phyloP scores from a whole-genome alignment of 2,329 filamentous ascomycete genomes.

The Arthrinium phaeospermum region DNA sequence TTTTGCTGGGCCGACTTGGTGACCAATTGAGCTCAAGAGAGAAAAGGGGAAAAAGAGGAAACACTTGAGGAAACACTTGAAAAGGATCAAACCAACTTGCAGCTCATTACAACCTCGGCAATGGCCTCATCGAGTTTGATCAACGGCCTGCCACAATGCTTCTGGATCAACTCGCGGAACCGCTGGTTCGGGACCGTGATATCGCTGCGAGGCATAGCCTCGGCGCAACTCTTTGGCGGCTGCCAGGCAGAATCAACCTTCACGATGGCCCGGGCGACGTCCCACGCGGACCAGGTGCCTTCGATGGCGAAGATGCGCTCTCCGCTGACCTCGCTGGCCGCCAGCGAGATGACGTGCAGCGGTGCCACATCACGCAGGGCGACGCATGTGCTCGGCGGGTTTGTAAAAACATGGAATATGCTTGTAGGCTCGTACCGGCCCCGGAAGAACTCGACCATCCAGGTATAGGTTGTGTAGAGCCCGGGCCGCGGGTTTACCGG shows the following conservation, averaged over 20 bases:
- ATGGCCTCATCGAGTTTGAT: neutral
- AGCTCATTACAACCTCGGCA: neutral
- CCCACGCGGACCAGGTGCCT: neutral
- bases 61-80: too few relatives aligned
- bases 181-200: neutral
- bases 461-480: neutral
- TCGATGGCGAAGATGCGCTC: neutral
- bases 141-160: neutral
- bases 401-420: neutral
- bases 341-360: neutral
- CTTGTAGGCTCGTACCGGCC: neutral
- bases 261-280: neutral
- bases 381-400: slow-evolving; percentile 1
- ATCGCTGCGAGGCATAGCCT: neutral
- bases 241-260: neutral
- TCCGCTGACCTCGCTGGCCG: neutral
- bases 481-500: neutral
- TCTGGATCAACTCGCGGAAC: neutral
- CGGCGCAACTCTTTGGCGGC: neutral
- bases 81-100: neutral
- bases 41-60: too few relatives aligned
- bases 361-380: neutral
- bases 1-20: too few relatives aligned
- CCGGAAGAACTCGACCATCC: neutral
- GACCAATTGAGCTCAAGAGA: too few relatives aligned